Evolutionary conservation across 805 yeast genomes (phyloP).

Genomic region (Suhomyces xylopsoci): DNA sequence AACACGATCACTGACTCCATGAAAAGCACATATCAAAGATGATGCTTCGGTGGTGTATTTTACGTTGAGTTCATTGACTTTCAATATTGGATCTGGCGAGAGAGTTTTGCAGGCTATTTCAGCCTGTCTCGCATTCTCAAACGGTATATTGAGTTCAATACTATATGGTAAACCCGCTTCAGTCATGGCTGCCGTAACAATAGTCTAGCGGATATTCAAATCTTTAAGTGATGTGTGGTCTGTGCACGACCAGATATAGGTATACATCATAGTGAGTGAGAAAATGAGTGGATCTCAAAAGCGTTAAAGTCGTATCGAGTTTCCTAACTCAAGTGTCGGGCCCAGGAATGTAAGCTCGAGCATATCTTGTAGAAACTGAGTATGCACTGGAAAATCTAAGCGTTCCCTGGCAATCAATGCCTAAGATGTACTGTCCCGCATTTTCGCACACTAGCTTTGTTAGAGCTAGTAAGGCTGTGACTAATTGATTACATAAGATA

Average conservation of each 20-base stretch:
- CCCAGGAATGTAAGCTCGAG: neutral
- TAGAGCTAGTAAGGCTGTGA: neutral
- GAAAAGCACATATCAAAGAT: conserved; percentile 46
- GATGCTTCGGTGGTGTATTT: conserved; percentile 35
- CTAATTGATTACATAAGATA: neutral
- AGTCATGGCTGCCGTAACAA: neutral
- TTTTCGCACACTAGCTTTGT: neutral
- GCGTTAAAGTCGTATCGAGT: neutral
- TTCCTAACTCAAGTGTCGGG: neutral
- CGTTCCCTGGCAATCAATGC: neutral
- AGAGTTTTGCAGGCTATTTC: conserved; percentile 58
- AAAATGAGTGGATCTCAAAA: neutral
- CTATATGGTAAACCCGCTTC: conserved; percentile 14
- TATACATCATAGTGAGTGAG: neutral
- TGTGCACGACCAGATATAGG: neutral
- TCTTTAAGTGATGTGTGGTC: neutral
- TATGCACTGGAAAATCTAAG: too few relatives aligned
- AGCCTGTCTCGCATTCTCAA: conserved; percentile 58
- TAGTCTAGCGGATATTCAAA: neutral
- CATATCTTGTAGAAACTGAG: neutral
- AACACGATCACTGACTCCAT: conserved; percentile 67
- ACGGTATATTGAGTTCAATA: conserved; percentile 56
- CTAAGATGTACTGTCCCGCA: neutral
- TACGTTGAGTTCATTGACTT: conserved; percentile 60
- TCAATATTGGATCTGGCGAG: conserved; percentile 77